Conservation (phyloP, 106 monocot genomes). For the Dendrobium chrysotoxum region DNA sequence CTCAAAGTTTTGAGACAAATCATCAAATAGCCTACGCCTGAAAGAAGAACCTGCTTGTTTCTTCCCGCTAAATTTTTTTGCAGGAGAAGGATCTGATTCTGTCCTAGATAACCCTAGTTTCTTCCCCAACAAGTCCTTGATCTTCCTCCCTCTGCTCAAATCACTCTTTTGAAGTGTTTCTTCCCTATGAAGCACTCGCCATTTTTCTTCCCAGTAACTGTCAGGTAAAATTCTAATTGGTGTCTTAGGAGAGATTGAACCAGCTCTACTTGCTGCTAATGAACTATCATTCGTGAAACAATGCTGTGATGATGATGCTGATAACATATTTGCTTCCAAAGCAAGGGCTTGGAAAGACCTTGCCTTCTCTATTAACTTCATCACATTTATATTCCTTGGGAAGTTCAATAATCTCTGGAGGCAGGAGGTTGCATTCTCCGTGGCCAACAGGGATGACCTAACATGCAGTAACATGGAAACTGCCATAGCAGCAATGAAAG, state of each 20-base stretch:
- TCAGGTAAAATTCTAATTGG: conserved; percentile 26
- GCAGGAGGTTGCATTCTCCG: conserved; percentile 62
- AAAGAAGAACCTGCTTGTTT: conserved; percentile 19
- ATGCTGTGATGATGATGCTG: background rate
- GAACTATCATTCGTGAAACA: conserved; percentile 11
- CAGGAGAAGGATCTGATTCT: conserved; percentile 33
- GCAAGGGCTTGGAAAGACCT: conserved; percentile 56
- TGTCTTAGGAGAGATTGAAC: conserved; percentile 22
- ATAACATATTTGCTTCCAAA: conserved; percentile 27
- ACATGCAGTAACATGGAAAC: conserved; percentile 73
- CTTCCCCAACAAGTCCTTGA: conserved; percentile 12
- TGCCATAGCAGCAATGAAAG: conserved; percentile 53
- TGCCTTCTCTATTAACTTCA: conserved; percentile 63
- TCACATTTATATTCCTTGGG: conserved; percentile 50
- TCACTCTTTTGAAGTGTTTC: conserved; percentile 24
- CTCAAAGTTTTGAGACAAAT: conserved; percentile 13
- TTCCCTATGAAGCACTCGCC: conserved; percentile 53
- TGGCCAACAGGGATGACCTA: conserved; percentile 55
- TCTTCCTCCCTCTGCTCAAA: conserved; percentile 12
- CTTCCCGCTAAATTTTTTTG: conserved; percentile 8
- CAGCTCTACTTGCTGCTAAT: background rate
- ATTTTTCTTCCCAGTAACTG: conserved; percentile 82
- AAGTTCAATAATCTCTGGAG: conserved; percentile 75
- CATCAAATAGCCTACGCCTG: conserved; percentile 43
- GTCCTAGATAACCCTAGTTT: conserved; percentile 23